Base-by-base conservation (phyloP, 306 rosid genomes). In the Cucurbita moschata region DNA sequence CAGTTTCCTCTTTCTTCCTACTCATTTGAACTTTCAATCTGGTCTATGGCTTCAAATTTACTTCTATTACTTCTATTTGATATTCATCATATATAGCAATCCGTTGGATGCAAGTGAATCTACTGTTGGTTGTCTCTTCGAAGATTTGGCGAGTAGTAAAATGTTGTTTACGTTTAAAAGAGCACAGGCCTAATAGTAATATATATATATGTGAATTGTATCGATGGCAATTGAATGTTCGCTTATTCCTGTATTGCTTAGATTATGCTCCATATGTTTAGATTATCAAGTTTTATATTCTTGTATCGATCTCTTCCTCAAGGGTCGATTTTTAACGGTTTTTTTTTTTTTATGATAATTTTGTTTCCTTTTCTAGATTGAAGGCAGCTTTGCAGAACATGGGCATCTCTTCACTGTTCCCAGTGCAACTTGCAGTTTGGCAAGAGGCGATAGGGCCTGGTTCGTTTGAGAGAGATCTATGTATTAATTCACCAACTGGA, bases 401-500 rank as follows among this genome's bases (percentile, higher is more conserved):
- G 88, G 86, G 79, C 30, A 83, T 90, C 69, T 76, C 88, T 10
- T 76, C 82, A 1, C 79, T 89, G 65, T 94, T 87, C 79, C 97
- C 96, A 0, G 97, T 94, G 75, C 98, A 94, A 84, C 77, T 86
- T 9, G 94, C 87, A 4, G 92, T 89, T 30, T 94, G 98, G 98
- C 88, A 83, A 76, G 98, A 94, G 80, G 86, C 89, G 0, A 72
- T 94, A 47, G 97, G 98, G 5, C 96, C 97, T 7, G 97, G 96
- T 49, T 81, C 80, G n/a, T 93, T 90, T 42, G 85, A 85, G 40
- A 89, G 98, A 42, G 98, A 94, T 73, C 61, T 94, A 21, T 94
- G 97, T 75, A 78, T 94, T 59, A 90, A 94, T 75, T 94, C 97
- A 4, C 97, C 98, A 14, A 94, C 98, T 10, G 97, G 98, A 38